Conservation (phyloP, 345 rosid genomes). For the Brassica cretica region DNA sequence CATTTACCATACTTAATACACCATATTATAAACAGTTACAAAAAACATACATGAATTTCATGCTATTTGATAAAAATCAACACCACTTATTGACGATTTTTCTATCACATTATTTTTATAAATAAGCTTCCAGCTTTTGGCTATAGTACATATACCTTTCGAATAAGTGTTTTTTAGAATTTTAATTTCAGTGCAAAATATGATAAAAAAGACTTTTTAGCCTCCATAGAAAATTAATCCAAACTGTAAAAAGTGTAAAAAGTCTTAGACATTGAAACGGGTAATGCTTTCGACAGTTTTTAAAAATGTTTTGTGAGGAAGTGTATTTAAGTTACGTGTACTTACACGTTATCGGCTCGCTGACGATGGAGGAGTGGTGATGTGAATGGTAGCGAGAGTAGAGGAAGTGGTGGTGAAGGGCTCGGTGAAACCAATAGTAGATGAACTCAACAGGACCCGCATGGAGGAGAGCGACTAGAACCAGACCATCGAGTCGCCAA, state of each 20-base stretch:
- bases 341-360: neutral
- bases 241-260: no score
- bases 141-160: neutral
- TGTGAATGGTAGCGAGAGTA: conserved; percentile 1
- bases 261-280: neutral
- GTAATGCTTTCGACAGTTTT: neutral
- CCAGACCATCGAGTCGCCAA: neutral
- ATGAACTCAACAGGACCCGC: neutral
- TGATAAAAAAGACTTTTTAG: no score
- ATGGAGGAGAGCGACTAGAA: neutral
- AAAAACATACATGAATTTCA: neutral
- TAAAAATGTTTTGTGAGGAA: neutral
- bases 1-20: neutral
- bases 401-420: neutral
- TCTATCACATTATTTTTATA: neutral
- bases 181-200: neutral
- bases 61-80: neutral
- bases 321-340: neutral
- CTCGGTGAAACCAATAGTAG: neutral
- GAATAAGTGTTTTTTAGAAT: neutral
- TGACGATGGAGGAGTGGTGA: neutral
- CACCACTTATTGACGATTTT: neutral
- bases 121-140: neutral
- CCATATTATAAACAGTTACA: no score
- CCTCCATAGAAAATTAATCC: neutral